Evolutionary conservation across 805 yeast genomes (phyloP), one percentile per base, ranked within the genome.

Genomic region (Grigorovia yakushimaensis): DNA sequence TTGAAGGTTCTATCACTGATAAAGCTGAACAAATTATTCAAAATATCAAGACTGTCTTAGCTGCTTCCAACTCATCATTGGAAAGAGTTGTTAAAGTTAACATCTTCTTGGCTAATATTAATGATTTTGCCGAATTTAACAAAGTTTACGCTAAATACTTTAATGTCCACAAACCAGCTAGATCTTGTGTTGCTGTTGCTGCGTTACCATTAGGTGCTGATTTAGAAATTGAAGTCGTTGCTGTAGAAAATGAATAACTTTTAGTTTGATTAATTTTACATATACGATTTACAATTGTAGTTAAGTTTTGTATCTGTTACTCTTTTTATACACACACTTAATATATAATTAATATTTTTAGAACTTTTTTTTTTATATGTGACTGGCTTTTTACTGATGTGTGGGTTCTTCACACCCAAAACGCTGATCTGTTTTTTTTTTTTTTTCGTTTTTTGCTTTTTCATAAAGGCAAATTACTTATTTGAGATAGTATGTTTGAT

Each of bases 131-230:
- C 51, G 84, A 78, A 53, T 85, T 93, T 73, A 93, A 93, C 73
- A 76, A 73, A 55, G 95, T 86, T 45, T 93, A 93, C 70, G 80
- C 79, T 45, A 66, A 81, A 67, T 82, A 84, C 70, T 87, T 87
- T 72, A 75, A 65, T 61, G 72, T 69, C 42, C 91, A 83, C 71
- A 84, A 83, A 67, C 98, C 98, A 41, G 98, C 98, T 38, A 87
- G 98, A 78, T 86, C 97, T 2, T 93, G 97, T 74, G 95, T 93
- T 58, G 97, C 97, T 41, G 98, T 89, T 53, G 82, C 81, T 69
- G 81, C 79, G 53, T 81, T 93, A 58, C 98, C 98, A 51, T 78
- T 93, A 67, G 88, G 88, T 51, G 87, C 81, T 51, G 85, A 79
- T 52, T 74, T 73, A 55, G 98, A 93, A 73, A 78, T 93, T 71